A percentile compares a stretch with the other conserved stretches of the same genome.
Evolutionary conservation across 2,329 filamentous ascomycete genomes (phyloP).

Genomic region (Truncatella angustata): DNA sequence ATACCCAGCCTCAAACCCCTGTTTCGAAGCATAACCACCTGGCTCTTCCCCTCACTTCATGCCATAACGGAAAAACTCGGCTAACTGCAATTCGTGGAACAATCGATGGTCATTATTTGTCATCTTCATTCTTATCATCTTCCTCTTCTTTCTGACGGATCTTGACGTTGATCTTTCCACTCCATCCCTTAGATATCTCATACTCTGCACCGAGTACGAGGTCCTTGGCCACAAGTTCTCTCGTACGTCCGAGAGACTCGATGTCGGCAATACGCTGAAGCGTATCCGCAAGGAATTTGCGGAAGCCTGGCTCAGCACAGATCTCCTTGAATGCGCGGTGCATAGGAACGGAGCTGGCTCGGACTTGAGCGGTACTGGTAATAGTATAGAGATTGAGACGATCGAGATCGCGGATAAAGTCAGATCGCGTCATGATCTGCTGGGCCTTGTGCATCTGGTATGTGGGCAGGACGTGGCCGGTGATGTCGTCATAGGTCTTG

Average conservation of each 20-base stretch:
- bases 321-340: conserved; percentile 87
- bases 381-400: conserved; percentile 95
- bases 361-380: conserved; percentile 79
- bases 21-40: no score
- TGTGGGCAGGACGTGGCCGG: conserved; percentile 74
- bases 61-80: no score
- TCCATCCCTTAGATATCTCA: conserved; percentile 47
- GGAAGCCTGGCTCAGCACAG: conserved; percentile 73
- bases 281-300: conserved; percentile 77
- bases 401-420: conserved; percentile 92
- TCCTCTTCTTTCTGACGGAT: conserved; percentile 41
- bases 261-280: conserved; percentile 86
- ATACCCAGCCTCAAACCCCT: no score
- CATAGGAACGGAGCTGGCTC: conserved; percentile 95
- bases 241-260: conserved; percentile 88
- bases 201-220: conserved; percentile 83
- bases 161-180: conserved; percentile 35
- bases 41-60: no score
- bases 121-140: conserved; percentile 12
- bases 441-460: conserved; percentile 80
- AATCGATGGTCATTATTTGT: no score
- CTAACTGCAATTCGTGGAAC: no score
- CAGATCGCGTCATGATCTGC: conserved; percentile 91
- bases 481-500: conserved; percentile 63
- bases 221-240: conserved; percentile 94